A percentile compares a stretch with the other conserved stretches of the same genome.
Evolutionary conservation across 805 yeast genomes (phyloP).

Genomic region (Lachancea kluyveri): DNA sequence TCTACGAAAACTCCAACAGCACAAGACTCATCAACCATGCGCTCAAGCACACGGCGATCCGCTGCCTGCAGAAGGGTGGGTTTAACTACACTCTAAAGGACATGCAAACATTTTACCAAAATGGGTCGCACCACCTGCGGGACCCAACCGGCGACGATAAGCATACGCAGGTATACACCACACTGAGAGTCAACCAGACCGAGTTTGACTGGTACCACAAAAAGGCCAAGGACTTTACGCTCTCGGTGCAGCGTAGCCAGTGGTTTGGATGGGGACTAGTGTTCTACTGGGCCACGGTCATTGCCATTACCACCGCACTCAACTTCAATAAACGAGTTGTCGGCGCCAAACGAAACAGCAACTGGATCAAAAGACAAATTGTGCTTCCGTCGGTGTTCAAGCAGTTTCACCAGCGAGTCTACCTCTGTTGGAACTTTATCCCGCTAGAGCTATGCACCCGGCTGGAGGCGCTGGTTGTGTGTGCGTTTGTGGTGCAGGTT

Average conservation of each 20-base stretch:
- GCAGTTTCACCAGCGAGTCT: constrained; percentile 17
- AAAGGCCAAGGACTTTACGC: constrained; percentile 34
- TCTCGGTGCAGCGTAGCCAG: constrained; percentile 34
- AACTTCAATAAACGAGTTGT: constrained; percentile 24
- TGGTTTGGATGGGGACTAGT: constrained; percentile 42
- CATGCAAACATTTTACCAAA: constrained; percentile 29
- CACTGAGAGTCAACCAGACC: constrained; percentile 30
- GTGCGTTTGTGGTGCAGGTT: constrained; percentile 27
- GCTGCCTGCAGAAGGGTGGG: constrained; percentile 33
- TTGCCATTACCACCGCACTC: constrained; percentile 28
- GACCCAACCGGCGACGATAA: constrained; percentile 26
- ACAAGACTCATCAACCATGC: constrained; percentile 33
- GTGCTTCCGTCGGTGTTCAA: constrained; percentile 27
- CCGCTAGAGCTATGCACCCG: constrained; percentile 32
- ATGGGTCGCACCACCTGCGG: constrained; percentile 32
- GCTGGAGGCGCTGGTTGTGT: constrained; percentile 27
- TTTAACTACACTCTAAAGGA: constrained; percentile 31
- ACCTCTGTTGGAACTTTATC: constrained; percentile 16
- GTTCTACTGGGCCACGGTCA: constrained; percentile 35
- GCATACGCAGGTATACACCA: constrained; percentile 22
- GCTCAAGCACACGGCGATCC: constrained; percentile 31
- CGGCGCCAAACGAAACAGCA: constrained; percentile 19
- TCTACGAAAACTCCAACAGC: constrained; percentile 30
- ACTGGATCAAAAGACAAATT: constrained; percentile 21
- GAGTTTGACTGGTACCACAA: constrained; percentile 30